phyloP scores from a whole-genome alignment of 805 yeast genomes.

The Kodamaea leandrae region DNA sequence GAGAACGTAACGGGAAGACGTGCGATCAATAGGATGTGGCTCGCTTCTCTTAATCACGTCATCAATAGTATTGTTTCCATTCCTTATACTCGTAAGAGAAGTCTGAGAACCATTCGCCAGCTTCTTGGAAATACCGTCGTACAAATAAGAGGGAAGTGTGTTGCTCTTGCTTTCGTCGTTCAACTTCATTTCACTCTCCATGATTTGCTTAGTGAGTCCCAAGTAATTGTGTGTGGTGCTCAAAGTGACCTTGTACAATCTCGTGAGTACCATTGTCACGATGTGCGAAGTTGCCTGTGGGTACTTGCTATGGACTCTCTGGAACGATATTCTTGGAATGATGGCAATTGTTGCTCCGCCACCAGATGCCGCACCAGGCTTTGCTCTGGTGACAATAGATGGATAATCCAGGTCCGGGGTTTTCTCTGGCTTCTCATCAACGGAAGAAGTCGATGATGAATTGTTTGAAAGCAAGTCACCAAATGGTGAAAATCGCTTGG shows the following conservation, averaged over 20 bases:
- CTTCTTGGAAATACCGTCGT: conserved; percentile 52
- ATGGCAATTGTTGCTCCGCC: conserved; percentile 77
- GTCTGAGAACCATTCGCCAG: neutral
- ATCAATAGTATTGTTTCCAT: neutral
- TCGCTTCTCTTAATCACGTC: neutral
- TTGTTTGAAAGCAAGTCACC: conserved; percentile 6
- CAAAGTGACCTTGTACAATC: conserved; percentile 86
- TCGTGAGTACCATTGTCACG: conserved; percentile 84
- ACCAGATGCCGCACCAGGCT: conserved; percentile 10
- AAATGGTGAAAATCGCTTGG: conserved; percentile 3
- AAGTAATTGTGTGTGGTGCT: conserved; percentile 85
- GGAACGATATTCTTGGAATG: conserved; percentile 82
- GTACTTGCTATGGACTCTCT: conserved; percentile 63
- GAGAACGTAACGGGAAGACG: conserved; percentile 38
- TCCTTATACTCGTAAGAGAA: conserved; percentile 19
- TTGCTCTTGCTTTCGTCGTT: conserved; percentile 36
- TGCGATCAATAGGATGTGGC: conserved; percentile 6
- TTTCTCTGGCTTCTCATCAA: neutral
- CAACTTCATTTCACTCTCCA: conserved; percentile 67
- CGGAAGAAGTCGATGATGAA: conserved; percentile 8
- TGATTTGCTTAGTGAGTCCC: conserved; percentile 78
- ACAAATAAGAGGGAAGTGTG: conserved; percentile 54
- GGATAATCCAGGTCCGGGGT: conserved; percentile 19
- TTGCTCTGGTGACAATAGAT: conserved; percentile 69
- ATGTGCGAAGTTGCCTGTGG: conserved; percentile 93